These are phyloP conservation scores for Xanthoconium purpureum DNA, from an alignment of 768 basidiomycete species.

Conservation along the genomic window DNA sequence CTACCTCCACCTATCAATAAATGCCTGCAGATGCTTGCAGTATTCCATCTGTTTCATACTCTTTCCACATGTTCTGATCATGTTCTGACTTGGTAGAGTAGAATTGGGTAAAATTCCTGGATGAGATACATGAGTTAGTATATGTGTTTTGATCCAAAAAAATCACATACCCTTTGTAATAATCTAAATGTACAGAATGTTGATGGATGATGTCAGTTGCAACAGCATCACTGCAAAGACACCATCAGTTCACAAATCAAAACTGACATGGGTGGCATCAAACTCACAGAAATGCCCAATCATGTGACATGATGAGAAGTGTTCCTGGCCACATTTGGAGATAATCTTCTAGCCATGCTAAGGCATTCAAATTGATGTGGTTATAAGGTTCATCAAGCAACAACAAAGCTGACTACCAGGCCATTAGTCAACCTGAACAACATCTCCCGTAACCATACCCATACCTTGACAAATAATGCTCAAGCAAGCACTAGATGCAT, in stretches of 20 bases:
- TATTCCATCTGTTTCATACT: constrained; percentile 97
- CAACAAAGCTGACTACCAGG: constrained; percentile 62
- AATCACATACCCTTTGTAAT: constrained; percentile 82
- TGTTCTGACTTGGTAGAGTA: constrained; percentile 98
- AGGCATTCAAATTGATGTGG: constrained; percentile 93
- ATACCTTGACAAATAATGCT: constrained; percentile 92
- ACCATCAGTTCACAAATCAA: not conserved
- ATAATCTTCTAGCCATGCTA: constrained; percentile 98
- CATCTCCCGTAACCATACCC: not conserved
- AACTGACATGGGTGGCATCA: not conserved
- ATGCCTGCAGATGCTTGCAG: constrained; percentile 92
- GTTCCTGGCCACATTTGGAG: constrained; percentile 94
- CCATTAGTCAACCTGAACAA: constrained; percentile 1
- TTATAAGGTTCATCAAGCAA: constrained; percentile 94
- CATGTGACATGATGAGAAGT: constrained; percentile 95
- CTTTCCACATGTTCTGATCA: constrained; percentile 84
- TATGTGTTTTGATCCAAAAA: not conserved
- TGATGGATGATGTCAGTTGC: constrained; percentile 99
- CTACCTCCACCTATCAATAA: constrained; percentile 98
- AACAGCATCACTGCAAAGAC: constrained; percentile 74
- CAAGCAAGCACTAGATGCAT: constrained; percentile 96
- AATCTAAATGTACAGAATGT: constrained; percentile 88
- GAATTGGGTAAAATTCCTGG: constrained; percentile 95
- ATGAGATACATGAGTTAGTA: not conserved
- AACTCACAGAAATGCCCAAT: constrained; percentile 87